Evolutionary conservation across 2,329 filamentous ascomycete species (phyloP).

Genomic region (Exophiala sideris): DNA sequence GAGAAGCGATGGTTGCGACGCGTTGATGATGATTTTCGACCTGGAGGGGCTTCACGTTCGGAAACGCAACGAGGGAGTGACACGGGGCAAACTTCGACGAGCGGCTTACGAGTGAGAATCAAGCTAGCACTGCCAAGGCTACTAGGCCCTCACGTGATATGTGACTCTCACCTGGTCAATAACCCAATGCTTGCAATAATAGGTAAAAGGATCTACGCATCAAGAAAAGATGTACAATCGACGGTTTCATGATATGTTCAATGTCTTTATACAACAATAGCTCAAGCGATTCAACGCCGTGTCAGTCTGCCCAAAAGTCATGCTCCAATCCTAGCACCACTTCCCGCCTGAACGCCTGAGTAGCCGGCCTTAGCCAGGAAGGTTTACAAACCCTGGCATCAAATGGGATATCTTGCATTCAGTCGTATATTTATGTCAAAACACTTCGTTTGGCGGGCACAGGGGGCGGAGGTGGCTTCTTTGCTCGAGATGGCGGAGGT

Average conservation of each 20-base stretch:
- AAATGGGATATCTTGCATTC: not conserved
- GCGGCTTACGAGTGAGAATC: not conserved
- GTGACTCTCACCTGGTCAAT: not conserved
- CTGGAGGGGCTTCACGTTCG: conserved; percentile 23
- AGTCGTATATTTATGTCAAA: conserved; percentile 17
- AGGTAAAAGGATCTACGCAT: no score
- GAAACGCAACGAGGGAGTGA: conserved; percentile 4
- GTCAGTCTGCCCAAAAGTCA: not conserved
- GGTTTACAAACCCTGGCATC: not conserved
- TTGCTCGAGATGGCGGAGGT: conserved; percentile 59
- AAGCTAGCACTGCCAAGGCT: not conserved
- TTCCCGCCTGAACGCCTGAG: not conserved
- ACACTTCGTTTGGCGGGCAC: conserved; percentile 58
- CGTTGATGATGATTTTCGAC: conserved; percentile 27
- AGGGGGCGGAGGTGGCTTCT: conserved; percentile 64
- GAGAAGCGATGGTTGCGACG: conserved; percentile 25
- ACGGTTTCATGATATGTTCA: not conserved
- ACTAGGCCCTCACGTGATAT: not conserved
- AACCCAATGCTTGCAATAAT: no score
- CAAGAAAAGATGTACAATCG: not conserved
- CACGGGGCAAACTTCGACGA: not conserved
- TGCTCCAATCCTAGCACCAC: not conserved
- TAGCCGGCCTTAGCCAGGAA: not conserved
- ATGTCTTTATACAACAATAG: no score
- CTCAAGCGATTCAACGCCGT: not conserved